Base-by-base conservation (phyloP, 306 rosid genomes). In the Citrullus mucosospermus region DNA sequence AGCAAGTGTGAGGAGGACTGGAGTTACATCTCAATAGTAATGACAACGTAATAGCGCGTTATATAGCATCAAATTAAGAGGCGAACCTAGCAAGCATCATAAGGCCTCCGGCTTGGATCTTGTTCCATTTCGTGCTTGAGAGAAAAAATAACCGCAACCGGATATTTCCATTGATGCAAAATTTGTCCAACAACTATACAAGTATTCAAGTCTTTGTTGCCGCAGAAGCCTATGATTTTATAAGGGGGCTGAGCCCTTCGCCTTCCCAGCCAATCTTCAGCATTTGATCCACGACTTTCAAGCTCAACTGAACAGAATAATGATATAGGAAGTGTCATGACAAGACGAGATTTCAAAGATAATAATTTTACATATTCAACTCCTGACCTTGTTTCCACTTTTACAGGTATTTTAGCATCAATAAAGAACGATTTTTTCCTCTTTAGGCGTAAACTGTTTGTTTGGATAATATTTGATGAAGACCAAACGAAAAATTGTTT, bases 211-310 rank as follows among this genome's bases (percentile, higher is more conserved):
- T 81, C 51, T 78, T 75, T 22, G 22, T 78, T 61, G 48, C 81
- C 74, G 57, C 85, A 79, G 82, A 88, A 85, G 75, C 74, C 91
- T 55, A 89, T 65, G 88, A 91, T 75, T 87, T 91, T 60, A 91
- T 91, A 70, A 92, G 88, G 82, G 89, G 88, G 78, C 80, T 85
- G 76, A 88, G 88, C 56, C 96, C 96, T 79, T 91, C 96, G 46
- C 92, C 97, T 91, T 92, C 96, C 99, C 99, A 92, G 79, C 97
- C 99, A 73, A 92, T 91, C 90, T 95, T 95, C 81, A 91, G 97
- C 99, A 91, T 95, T 9, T 92, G 96, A 91, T 95, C 97, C 54
- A 91, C 92, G 62, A 95, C 97, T 87, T 95, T 95, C 92, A 95
- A 90, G 88, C 99, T 95, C 89, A 95, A 85, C 99, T 95, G 97